Percentiles rank a stretch among this genome's conserved stretches.
Evolutionary conservation across 78 protist genomes (phyloP).

Genomic region (Dictyostelium discoideum): DNA sequence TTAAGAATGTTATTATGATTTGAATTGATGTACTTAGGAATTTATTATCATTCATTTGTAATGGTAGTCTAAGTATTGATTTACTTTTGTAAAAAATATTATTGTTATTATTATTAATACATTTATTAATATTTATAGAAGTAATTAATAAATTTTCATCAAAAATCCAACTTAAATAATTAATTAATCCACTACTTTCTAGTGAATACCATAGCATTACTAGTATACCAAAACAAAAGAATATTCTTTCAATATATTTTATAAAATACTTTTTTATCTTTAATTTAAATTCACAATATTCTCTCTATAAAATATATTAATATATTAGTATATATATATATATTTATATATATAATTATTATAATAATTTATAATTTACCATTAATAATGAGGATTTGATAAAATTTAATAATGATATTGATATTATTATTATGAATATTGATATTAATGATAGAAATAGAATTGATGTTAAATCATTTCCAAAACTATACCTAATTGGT

Average conservation of each 20-base stretch:
- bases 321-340: not conserved
- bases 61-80: not conserved
- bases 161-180: not conserved
- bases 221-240: slow-evolving; percentile 4
- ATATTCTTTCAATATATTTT: slow-evolving; percentile 10
- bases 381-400: not conserved
- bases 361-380: not conserved
- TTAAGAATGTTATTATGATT: not conserved
- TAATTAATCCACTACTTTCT: not conserved
- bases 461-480: slow-evolving; percentile 21
- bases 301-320: not conserved
- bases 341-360: too few species aligned
- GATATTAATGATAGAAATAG: not conserved
- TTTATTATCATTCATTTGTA: not conserved
- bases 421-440: not conserved
- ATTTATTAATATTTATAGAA: not conserved
- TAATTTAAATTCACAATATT: not conserved
- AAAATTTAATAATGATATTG: slow-evolving; percentile 15
- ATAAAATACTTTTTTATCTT: slow-evolving; percentile 1
- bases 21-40: slow-evolving; percentile 1
- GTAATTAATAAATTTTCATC: not conserved
- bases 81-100: not conserved
- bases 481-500: slow-evolving; percentile 1
- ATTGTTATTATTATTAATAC: not conserved
- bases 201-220: not conserved